Percentiles rank a stretch among this genome's conserved stretches.
Conservation (phyloP, 495 filamentous ascomycete genomes). For the Aspergillus saccharolyticus region DNA sequence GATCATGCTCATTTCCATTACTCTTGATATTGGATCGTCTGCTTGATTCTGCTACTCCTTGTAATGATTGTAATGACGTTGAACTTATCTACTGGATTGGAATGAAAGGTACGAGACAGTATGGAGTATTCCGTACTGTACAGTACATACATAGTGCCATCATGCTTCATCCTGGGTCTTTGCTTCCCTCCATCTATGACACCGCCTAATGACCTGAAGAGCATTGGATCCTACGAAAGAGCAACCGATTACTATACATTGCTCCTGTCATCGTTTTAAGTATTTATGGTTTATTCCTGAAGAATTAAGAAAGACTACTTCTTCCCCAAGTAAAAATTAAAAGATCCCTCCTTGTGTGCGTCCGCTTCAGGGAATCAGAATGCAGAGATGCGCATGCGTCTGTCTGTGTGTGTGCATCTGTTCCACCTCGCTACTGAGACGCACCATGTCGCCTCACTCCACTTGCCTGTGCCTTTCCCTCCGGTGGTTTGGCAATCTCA, state of each 20-base stretch:
- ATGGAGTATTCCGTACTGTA: not conserved
- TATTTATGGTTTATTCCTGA: no score
- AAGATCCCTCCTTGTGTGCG: not conserved
- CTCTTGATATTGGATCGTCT: not conserved
- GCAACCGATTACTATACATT: no score
- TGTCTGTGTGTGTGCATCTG: not conserved
- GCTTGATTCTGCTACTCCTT: not conserved
- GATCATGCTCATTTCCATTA: not conserved
- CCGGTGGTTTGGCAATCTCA: conserved; percentile 6
- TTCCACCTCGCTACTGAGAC: conserved; percentile 9
- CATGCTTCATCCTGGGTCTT: not conserved
- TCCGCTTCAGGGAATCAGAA: not conserved
- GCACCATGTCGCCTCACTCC: conserved; percentile 11
- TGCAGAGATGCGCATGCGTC: not conserved
- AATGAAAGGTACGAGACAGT: not conserved
- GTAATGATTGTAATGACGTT: not conserved
- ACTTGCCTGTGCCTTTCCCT: conserved; percentile 3
- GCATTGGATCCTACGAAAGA: no score
- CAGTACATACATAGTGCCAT: not conserved
- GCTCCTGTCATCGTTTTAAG: no score
- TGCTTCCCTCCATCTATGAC: not conserved
- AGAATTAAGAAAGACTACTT: not conserved
- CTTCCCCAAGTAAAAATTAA: no score
- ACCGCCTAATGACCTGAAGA: no score
- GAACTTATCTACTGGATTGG: not conserved